These are phyloP conservation scores for Calocera cornea DNA, from an alignment of 768 basidiomycete genomes.

Conservation along the genomic window DNA sequence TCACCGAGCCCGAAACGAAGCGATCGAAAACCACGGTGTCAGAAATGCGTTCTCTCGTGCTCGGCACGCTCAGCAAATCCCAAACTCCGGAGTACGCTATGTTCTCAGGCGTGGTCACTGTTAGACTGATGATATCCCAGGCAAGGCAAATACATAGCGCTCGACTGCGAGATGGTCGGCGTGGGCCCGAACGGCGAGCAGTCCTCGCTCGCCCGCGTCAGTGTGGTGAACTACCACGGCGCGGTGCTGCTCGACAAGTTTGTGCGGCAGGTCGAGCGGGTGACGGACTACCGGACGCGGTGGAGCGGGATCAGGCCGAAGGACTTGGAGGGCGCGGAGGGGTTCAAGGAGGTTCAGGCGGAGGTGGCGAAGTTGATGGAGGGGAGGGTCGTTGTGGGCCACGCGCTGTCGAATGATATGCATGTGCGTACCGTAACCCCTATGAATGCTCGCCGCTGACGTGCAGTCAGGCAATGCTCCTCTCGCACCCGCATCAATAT, in stretches of 20 bases:
- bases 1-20: neutral
- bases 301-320: conserved; percentile 68
- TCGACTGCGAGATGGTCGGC: conserved; percentile 98
- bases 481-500: conserved; percentile 51
- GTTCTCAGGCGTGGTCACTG: neutral
- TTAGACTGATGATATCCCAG: conserved; percentile 22
- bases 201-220: conserved; percentile 77
- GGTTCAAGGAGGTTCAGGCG: conserved; percentile 68
- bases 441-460: neutral
- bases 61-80: neutral
- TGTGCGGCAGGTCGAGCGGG: conserved; percentile 71
- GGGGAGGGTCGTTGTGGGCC: conserved; percentile 72
- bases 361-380: conserved; percentile 61
- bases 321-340: conserved; percentile 68
- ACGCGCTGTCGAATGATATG: conserved; percentile 83
- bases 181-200: conserved; percentile 73
- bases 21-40: neutral
- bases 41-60: neutral
- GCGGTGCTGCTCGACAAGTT: conserved; percentile 68
- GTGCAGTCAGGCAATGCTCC: conserved; percentile 41
- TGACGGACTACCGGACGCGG: conserved; percentile 85
- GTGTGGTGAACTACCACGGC: conserved; percentile 80
- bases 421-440: conserved; percentile 37
- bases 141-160: conserved; percentile 59
- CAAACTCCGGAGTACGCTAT: neutral